Evolutionary conservation across 345 rosid genomes (phyloP), one percentile per base, ranked within the genome.

Genomic region (Raphanus sativus): DNA sequence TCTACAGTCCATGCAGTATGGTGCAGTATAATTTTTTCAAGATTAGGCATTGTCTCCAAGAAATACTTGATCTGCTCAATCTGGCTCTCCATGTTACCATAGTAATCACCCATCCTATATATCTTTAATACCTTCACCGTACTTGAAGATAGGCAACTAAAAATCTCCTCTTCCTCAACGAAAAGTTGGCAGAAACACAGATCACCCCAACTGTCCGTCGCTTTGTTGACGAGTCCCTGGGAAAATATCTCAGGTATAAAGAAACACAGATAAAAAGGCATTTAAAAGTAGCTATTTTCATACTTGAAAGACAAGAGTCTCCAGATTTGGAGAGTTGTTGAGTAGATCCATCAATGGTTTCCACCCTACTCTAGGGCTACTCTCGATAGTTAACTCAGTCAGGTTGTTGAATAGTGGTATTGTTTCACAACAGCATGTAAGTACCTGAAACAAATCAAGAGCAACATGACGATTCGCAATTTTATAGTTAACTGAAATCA

Each of bases 391-490:
- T 52, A 73, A 64, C 25, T 52, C 50, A 48, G 26, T 30, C 52
- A 73, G 33, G 34, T 73, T 62, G 25, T 12, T 50, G 50, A 73
- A 73, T 0, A 73, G 2, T 0, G 69, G 76, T 21, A 63, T 50
- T 5, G 25, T 25, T 21, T 32, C 52, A 63, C 76, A 62, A 12
- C 34, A 5, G 62, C 48, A 32, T 12, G 50, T 48, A 3, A 73
- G 62, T 32, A 73, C 76, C 76, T 73, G 62, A 32, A 62, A 48
- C 62, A 62, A 62, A 62, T 62, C 62, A 28, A 28, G 30, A 28
- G 30, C 69, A 62, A 26, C 45, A 58, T 36, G 40, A 60, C 9
- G 42, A 60, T 4, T 38, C 56, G 13, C 11, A 42, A 11, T 42
- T 42, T 9, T 0, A 11, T 11, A 42, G 30, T 28, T 28, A 28